Percentiles rank a stretch among this genome's conserved stretches.
phyloP scores from a whole-genome alignment of 495 filamentous ascomycete genomes.

The Aspergillus homomorphus region DNA sequence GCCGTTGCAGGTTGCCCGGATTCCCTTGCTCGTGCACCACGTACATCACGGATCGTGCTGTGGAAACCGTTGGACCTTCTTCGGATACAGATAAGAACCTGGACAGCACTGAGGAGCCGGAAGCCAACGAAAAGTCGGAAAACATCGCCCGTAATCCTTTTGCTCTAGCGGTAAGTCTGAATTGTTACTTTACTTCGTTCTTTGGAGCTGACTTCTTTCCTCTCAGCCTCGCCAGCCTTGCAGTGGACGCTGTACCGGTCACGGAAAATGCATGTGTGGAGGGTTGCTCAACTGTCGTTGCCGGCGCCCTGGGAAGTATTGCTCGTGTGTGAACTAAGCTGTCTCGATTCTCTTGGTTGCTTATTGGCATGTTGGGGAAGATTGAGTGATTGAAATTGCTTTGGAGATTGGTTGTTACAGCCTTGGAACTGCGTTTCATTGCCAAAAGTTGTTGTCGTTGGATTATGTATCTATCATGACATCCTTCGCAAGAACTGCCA shows the following conservation, averaged over 20 bases:
- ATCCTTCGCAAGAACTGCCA: not conserved
- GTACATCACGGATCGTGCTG: not conserved
- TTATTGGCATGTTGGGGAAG: not conserved
- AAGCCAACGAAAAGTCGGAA: too few relatives aligned
- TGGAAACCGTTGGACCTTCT: too few relatives aligned
- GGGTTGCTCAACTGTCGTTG: not conserved
- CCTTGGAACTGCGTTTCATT: not conserved
- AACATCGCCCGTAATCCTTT: too few relatives aligned
- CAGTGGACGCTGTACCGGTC: not conserved
- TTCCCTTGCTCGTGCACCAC: not conserved
- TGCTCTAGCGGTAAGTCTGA: too few relatives aligned
- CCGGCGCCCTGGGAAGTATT: not conserved
- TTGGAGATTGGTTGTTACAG: not conserved
- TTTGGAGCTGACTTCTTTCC: too few relatives aligned
- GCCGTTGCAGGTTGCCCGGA: not conserved
- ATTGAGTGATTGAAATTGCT: not conserved
- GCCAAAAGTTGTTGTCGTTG: too few relatives aligned
- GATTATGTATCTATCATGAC: not conserved
- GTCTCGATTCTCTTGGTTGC: not conserved
- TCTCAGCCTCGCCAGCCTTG: too few relatives aligned
- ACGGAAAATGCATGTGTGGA: not conserved
- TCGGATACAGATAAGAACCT: not conserved
- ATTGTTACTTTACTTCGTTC: too few relatives aligned
- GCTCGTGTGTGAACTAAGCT: not conserved
- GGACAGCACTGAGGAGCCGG: not conserved